Evolutionary conservation across 2,329 filamentous ascomycete species (phyloP).

Genomic region (Cercospora zeae-maydis): DNA sequence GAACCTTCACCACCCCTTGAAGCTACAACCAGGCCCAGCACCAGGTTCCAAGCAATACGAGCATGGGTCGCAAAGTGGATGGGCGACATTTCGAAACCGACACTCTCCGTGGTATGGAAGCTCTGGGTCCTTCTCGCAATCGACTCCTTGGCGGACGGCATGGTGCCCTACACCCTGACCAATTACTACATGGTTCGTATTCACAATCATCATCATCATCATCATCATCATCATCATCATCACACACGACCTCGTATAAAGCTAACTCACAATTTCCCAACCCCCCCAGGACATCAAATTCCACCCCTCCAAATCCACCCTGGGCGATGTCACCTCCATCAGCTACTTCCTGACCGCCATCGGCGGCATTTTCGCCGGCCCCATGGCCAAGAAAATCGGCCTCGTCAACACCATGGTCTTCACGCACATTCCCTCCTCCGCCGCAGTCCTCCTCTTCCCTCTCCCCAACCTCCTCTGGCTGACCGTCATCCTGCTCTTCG

Average conservation of each 20-base stretch:
- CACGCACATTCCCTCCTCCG: slow-evolving; percentile 55
- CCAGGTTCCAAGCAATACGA: slow-evolving; percentile 12
- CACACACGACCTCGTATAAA: background rate
- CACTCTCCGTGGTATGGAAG: slow-evolving; percentile 53
- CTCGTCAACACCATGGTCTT: slow-evolving; percentile 65
- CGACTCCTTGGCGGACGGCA: slow-evolving; percentile 64
- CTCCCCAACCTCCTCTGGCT: slow-evolving; percentile 50
- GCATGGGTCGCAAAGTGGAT: slow-evolving; percentile 34
- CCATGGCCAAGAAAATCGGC: slow-evolving; percentile 62
- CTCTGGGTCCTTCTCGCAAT: slow-evolving; percentile 66
- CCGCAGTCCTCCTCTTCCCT: slow-evolving; percentile 59
- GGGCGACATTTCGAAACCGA: slow-evolving; percentile 58
- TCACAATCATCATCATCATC: background rate
- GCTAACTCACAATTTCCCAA: background rate
- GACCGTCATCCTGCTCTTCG: slow-evolving; percentile 55
- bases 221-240: background rate
- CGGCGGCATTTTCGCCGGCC: slow-evolving; percentile 52
- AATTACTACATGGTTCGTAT: slow-evolving; percentile 51
- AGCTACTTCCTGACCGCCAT: slow-evolving; percentile 43
- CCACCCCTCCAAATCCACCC: slow-evolving; percentile 48
- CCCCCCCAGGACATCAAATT: slow-evolving; percentile 48
- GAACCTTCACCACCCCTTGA: slow-evolving; percentile 6
- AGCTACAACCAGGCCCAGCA: background rate
- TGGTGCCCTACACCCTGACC: slow-evolving; percentile 54
- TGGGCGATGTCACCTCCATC: slow-evolving; percentile 54